These are phyloP conservation scores for Centrapalus pauciflorus DNA, from an alignment of 129 eudicot genomes.

Conservation along the genomic window DNA sequence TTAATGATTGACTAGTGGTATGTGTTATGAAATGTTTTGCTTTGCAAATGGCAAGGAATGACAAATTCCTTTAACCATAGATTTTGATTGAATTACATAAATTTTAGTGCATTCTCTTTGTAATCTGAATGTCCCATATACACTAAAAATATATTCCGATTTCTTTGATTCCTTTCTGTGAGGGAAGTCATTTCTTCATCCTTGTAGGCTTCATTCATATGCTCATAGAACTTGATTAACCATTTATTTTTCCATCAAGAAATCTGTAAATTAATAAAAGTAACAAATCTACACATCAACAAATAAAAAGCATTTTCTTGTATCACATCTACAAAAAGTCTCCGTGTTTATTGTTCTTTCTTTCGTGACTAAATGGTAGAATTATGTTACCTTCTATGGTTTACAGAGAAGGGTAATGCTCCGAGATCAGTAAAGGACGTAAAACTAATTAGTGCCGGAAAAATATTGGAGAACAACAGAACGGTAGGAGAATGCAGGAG, in stretches of 20 bases:
- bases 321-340: background rate
- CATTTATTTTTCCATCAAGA: background rate
- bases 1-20: too few species aligned
- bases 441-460: constrained; percentile 58
- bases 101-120: too few species aligned
- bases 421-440: constrained; percentile 61
- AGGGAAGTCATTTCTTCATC: too few species aligned
- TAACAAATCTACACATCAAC: background rate
- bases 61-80: too few species aligned
- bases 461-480: constrained; percentile 66
- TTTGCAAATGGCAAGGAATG: too few species aligned
- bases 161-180: too few species aligned
- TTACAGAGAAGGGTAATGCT: constrained; percentile 56
- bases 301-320: background rate
- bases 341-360: background rate
- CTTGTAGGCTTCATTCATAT: too few species aligned
- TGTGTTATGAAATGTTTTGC: too few species aligned
- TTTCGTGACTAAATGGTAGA: background rate
- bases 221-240: background rate
- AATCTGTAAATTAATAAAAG: background rate
- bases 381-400: background rate
- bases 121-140: too few species aligned
- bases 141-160: too few species aligned
- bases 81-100: too few species aligned
- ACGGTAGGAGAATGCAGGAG: constrained; percentile 68